These are phyloP conservation scores for Chondrus crispus DNA, from an alignment of 23 red algal species.

Conservation along the genomic window DNA sequence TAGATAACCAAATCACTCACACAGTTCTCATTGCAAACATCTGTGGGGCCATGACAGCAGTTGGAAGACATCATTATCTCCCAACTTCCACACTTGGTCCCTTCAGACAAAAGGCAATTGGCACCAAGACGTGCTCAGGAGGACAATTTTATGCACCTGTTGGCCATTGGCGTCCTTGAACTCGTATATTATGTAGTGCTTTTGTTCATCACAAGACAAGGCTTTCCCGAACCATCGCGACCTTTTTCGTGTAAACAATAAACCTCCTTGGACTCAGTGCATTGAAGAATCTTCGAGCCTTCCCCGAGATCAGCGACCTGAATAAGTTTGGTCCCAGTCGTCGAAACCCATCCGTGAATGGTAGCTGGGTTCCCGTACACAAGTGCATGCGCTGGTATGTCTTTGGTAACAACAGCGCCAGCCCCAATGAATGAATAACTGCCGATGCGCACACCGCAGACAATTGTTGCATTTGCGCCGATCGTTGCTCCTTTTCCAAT, in stretches of 20 bases:
- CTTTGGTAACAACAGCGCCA: conserved; percentile 72
- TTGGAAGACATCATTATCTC: too few relatives aligned
- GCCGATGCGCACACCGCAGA: conserved; percentile 60
- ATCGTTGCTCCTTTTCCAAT: conserved; percentile 48
- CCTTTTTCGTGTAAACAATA: conserved; percentile 26
- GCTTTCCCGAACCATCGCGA: background rate
- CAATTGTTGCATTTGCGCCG: conserved; percentile 62
- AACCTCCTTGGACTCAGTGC: background rate
- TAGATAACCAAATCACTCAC: too few relatives aligned
- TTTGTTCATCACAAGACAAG: background rate
- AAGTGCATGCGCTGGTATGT: conserved; percentile 53
- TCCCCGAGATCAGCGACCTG: background rate
- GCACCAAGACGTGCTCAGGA: too few relatives aligned
- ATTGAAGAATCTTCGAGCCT: background rate
- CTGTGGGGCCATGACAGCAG: too few relatives aligned
- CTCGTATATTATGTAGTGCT: too few relatives aligned
- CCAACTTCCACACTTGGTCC: too few relatives aligned
- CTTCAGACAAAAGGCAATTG: too few relatives aligned
- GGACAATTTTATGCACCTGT: too few relatives aligned
- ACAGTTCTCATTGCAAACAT: too few relatives aligned
- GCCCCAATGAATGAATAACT: conserved; percentile 53
- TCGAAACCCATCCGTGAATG: conserved; percentile 17
- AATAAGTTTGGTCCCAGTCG: background rate
- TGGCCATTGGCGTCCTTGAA: too few relatives aligned
- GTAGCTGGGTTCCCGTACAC: conserved; percentile 72